Percentiles rank a stretch among this genome's conserved stretches.
phyloP scores from a whole-genome alignment of 2,329 filamentous ascomycete species.

The Didymella lethalis region DNA sequence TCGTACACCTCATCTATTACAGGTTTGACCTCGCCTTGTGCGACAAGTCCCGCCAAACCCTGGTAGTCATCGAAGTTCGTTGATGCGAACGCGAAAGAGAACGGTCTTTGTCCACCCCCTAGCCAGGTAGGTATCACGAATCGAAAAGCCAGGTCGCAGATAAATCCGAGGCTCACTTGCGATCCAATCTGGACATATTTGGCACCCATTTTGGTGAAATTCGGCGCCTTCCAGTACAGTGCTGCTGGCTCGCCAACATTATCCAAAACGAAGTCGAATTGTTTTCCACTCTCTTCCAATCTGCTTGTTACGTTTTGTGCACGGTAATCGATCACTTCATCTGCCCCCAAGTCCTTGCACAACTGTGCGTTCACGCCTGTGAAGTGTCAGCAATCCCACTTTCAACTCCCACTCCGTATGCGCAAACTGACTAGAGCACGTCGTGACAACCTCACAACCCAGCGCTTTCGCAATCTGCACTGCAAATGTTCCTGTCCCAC shows the following conservation, averaged over 20 bases:
- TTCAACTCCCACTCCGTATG: too few species aligned
- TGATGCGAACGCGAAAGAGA: conserved; percentile 44
- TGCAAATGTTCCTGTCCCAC: conserved; percentile 66
- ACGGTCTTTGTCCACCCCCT: conserved; percentile 58
- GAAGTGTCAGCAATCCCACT: neutral
- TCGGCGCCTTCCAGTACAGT: conserved; percentile 32
- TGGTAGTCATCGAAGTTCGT: conserved; percentile 34
- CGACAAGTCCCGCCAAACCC: conserved; percentile 61
- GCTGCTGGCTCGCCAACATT: conserved; percentile 56
- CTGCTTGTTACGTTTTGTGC: conserved; percentile 52
- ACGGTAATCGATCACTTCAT: conserved; percentile 68
- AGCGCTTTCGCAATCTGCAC: conserved; percentile 69
- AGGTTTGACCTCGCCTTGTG: conserved; percentile 63
- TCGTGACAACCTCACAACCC: conserved; percentile 64
- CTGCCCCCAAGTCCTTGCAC: conserved; percentile 65
- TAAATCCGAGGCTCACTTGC: conserved; percentile 26
- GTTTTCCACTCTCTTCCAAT: conserved; percentile 55
- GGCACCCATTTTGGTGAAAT: conserved; percentile 25
- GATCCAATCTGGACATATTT: conserved; percentile 35
- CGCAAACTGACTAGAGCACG: conserved; percentile 58
- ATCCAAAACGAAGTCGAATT: conserved; percentile 65
- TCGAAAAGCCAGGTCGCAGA: conserved; percentile 28
- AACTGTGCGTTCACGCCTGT: conserved; percentile 61
- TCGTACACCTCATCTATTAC: conserved; percentile 63
- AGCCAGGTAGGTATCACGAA: conserved; percentile 47